Conservation (phyloP, 2,329 filamentous ascomycete genomes). For the Cucurbitaria berberidis region DNA sequence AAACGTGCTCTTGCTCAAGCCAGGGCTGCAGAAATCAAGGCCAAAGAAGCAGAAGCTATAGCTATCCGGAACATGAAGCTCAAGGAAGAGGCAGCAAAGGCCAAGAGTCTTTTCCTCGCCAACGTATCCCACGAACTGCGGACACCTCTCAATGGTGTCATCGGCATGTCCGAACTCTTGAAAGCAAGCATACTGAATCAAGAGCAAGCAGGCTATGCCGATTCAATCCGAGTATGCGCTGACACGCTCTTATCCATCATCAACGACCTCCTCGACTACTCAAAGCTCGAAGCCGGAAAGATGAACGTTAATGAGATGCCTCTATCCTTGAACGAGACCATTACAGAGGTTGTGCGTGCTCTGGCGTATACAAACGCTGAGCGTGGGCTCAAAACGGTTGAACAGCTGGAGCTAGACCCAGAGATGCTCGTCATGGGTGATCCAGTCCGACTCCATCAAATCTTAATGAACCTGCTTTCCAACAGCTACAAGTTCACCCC, state of each 20-base stretch:
- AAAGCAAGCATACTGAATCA: slow-evolving; percentile 62
- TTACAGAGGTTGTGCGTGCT: slow-evolving; percentile 68
- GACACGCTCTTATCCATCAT: slow-evolving; percentile 61
- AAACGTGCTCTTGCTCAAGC: slow-evolving; percentile 76
- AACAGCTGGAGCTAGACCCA: slow-evolving; percentile 61
- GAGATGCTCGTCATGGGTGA: slow-evolving; percentile 61
- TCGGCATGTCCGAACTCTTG: slow-evolving; percentile 66
- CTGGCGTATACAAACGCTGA: slow-evolving; percentile 69
- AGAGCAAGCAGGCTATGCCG: slow-evolving; percentile 67
- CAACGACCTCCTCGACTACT: slow-evolving; percentile 61
- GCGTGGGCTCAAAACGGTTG: slow-evolving; percentile 64
- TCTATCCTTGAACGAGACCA: slow-evolving; percentile 62
- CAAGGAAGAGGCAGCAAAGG: slow-evolving; percentile 82
- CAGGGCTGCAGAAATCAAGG: slow-evolving; percentile 74
- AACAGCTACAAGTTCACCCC: slow-evolving; percentile 96
- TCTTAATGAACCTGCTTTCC: slow-evolving; percentile 79
- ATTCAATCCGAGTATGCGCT: slow-evolving; percentile 69
- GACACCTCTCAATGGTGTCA: slow-evolving; percentile 61
- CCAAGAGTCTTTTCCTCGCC: slow-evolving; percentile 76
- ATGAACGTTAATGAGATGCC: slow-evolving; percentile 66
- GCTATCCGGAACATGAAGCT: slow-evolving; percentile 80
- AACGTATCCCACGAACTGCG: slow-evolving; percentile 65
- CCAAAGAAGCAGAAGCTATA: slow-evolving; percentile 76
- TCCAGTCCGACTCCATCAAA: slow-evolving; percentile 58
- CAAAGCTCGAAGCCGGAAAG: slow-evolving; percentile 60